Conservation (phyloP, 805 yeast species). For the Ogataea saltuana region DNA sequence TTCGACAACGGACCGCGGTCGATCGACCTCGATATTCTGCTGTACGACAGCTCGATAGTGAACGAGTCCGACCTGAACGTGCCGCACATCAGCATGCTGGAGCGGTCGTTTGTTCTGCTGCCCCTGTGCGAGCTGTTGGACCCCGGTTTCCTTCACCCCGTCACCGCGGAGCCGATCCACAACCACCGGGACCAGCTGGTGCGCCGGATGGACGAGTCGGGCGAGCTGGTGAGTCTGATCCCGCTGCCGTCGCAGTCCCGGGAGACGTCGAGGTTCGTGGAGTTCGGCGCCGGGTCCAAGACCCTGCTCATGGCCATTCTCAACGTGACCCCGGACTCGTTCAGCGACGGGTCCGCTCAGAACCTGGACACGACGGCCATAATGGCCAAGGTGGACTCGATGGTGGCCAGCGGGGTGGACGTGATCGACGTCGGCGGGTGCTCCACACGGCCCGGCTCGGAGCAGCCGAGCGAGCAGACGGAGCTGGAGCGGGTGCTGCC, state of each 20-base stretch:
- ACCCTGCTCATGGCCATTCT: slow-evolving; percentile 85
- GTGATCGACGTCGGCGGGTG: slow-evolving; percentile 94
- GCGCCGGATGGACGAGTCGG: slow-evolving; percentile 42
- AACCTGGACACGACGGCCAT: slow-evolving; percentile 41
- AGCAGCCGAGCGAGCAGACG: slow-evolving; percentile 58
- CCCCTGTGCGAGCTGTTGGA: slow-evolving; percentile 84
- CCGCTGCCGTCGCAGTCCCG: slow-evolving; percentile 40
- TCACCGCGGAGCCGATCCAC: slow-evolving; percentile 79
- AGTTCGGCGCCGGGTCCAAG: slow-evolving; percentile 42
- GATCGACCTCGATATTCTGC: slow-evolving; percentile 83
- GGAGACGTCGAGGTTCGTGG: slow-evolving; percentile 32
- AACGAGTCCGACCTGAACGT: slow-evolving; percentile 62
- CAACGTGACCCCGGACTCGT: slow-evolving; percentile 92
- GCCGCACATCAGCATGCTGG: slow-evolving; percentile 89
- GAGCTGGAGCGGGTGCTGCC: slow-evolving; percentile 75
- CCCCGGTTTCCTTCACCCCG: slow-evolving; percentile 72
- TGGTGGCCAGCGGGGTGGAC: slow-evolving; percentile 62
- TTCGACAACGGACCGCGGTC: slow-evolving; percentile 91
- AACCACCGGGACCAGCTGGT: slow-evolving; percentile 57
- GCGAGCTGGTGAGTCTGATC: slow-evolving; percentile 47
- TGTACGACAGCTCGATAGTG: slow-evolving; percentile 62
- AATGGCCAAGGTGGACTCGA: slow-evolving; percentile 45
- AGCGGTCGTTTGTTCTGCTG: slow-evolving; percentile 83
- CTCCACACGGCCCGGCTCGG: slow-evolving; percentile 86
- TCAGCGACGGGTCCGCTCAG: slow-evolving; percentile 80